A percentile compares a stretch with the other conserved stretches of the same genome.
Conservation (phyloP, 225 moss, liverwort and hornwort species). For the Anthoceros angustus region DNA sequence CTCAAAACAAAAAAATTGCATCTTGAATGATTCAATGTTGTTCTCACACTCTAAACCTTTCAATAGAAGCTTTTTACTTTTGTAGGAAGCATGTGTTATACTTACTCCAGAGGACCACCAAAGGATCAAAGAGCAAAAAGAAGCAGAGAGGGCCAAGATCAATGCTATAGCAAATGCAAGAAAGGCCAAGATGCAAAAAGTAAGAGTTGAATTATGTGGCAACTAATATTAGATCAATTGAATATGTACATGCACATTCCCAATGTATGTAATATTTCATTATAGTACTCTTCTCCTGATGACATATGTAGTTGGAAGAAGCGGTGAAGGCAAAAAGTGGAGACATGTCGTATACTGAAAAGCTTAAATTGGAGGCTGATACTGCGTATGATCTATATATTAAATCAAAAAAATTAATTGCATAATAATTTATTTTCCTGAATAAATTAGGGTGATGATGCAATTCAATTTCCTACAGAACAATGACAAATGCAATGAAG, state of each 20-base stretch:
- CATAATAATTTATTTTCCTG: slow-evolving; percentile 13
- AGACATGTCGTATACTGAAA: slow-evolving; percentile 53
- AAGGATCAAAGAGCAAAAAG: neutral
- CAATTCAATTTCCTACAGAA: slow-evolving; percentile 14
- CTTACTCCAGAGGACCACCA: neutral
- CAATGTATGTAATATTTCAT: neutral
- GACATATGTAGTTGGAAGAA: slow-evolving; percentile 44
- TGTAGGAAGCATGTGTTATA: neutral
- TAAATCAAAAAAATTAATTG: neutral
- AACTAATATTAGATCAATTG: neutral
- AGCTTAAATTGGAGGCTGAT: slow-evolving; percentile 67
- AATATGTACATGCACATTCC: neutral
- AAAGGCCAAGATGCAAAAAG: slow-evolving; percentile 74
- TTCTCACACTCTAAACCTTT: neutral
- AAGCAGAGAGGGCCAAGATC: neutral
- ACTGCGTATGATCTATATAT: slow-evolving; percentile 20
- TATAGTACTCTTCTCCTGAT: neutral
- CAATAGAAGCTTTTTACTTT: neutral
- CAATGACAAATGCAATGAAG: slow-evolving; percentile 45
- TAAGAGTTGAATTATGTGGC: slow-evolving; percentile 1
- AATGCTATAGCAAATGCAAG: slow-evolving; percentile 74
- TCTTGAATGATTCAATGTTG: neutral
- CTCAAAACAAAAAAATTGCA: no score
- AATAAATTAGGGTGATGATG: neutral
- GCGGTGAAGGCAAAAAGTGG: slow-evolving; percentile 77